Percentiles rank a stretch among this genome's conserved stretches.
phyloP scores from a whole-genome alignment of 2,329 filamentous ascomycete species.

The Paecilomyces sp. region DNA sequence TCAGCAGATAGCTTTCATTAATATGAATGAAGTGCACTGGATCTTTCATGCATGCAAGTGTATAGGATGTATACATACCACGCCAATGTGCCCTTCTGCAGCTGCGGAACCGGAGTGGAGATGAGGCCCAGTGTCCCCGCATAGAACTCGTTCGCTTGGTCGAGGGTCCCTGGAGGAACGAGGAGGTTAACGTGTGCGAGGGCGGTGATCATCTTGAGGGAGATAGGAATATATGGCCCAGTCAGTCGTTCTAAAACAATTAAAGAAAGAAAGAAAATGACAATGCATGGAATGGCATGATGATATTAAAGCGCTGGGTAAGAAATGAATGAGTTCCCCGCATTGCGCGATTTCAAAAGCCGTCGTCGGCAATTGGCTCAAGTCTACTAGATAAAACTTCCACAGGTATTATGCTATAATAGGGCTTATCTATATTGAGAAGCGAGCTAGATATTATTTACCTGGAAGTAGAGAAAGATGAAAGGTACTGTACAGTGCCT shows the following conservation, averaged over 20 bases:
- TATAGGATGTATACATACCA: constrained; percentile 43
- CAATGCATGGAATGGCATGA: too few relatives aligned
- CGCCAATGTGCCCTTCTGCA: constrained; percentile 45
- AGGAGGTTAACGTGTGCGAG: constrained; percentile 54
- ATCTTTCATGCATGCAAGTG: not conserved
- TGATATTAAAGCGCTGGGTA: not conserved
- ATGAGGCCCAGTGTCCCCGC: constrained; percentile 49
- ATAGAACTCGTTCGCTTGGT: constrained; percentile 50
- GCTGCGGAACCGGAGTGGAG: constrained; percentile 44
- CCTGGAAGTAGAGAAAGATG: too few relatives aligned
- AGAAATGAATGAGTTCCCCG: not conserved
- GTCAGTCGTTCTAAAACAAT: not conserved
- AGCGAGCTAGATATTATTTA: not conserved
- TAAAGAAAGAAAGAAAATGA: not conserved
- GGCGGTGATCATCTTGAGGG: constrained; percentile 41
- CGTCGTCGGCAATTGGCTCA: not conserved
- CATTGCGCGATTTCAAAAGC: not conserved
- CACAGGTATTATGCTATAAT: too few relatives aligned
- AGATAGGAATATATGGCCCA: not conserved
- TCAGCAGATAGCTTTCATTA: not conserved
- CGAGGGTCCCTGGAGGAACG: constrained; percentile 48
- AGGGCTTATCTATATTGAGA: not conserved
- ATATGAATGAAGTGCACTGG: not conserved
- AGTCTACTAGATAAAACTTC: not conserved
- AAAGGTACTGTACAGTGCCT: too few relatives aligned